Evolutionary conservation across 208 protist species (phyloP).

Genomic region (Naegleria fowleri): DNA sequence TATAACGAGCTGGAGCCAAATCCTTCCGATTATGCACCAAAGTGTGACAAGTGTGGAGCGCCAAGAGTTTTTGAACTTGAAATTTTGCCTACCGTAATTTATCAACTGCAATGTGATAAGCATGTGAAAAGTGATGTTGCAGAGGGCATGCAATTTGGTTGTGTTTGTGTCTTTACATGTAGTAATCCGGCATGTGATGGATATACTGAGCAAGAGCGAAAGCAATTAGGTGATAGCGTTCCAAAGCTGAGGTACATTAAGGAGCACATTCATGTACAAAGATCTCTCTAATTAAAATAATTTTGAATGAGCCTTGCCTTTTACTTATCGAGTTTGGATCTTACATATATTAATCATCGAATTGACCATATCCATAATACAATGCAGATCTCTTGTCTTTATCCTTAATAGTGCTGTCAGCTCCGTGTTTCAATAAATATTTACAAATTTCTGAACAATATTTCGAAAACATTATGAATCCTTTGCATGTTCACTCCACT

Average conservation of each 20-base stretch:
- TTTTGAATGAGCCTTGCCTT: too few species aligned
- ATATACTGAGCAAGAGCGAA: neutral
- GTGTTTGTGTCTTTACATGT: constrained; percentile 26
- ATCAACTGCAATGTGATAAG: constrained; percentile 19
- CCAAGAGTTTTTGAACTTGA: constrained; percentile 33
- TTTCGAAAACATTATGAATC: neutral
- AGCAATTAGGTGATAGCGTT: neutral
- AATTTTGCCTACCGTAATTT: constrained; percentile 29
- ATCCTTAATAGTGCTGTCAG: neutral
- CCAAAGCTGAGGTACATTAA: neutral
- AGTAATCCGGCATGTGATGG: too few species aligned
- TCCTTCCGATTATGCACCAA: neutral
- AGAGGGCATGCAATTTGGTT: constrained; percentile 37
- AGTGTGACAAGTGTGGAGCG: constrained; percentile 7
- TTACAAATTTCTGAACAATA: neutral
- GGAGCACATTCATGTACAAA: neutral
- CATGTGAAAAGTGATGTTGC: constrained; percentile 17
- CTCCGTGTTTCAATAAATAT: constrained; percentile 12
- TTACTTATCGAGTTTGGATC: too few species aligned
- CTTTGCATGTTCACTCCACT: too few species aligned
- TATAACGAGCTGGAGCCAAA: neutral
- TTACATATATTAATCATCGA: neutral
- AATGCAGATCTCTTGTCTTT: neutral
- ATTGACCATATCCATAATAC: constrained; percentile 20
- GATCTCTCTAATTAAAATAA: neutral